Evolutionary conservation across 164 flowering plant species (phyloP).

Genomic region (Chimonanthus praecox): DNA sequence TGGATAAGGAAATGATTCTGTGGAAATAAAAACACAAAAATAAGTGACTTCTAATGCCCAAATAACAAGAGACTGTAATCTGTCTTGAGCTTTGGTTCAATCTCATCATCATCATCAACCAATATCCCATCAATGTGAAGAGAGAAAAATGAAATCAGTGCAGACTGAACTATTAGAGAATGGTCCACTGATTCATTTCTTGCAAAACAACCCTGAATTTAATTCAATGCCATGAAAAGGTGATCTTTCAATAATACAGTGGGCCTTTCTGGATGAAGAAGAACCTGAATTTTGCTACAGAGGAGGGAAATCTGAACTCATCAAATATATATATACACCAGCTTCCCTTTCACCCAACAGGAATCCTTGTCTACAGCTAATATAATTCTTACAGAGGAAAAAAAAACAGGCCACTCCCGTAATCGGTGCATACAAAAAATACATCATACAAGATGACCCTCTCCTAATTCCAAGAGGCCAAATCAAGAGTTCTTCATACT

Average conservation of each 20-base stretch:
- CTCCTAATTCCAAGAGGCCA: conserved; percentile 6
- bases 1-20: too few relatives aligned
- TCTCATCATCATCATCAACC: too few relatives aligned
- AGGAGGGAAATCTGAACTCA: background rate
- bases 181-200: too few relatives aligned
- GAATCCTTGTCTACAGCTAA: background rate
- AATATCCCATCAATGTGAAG: too few relatives aligned
- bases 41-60: too few relatives aligned
- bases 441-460: conserved; percentile 1
- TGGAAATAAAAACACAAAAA: too few relatives aligned
- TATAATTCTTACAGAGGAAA: background rate
- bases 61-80: too few relatives aligned
- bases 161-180: too few relatives aligned
- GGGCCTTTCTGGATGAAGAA: background rate
- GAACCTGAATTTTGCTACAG: background rate
- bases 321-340: background rate
- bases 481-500: conserved; percentile 3
- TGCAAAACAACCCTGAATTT: background rate
- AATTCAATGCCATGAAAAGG: background rate
- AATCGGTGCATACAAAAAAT: conserved; percentile 19
- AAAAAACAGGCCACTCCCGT: background rate
- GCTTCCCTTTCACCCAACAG: background rate
- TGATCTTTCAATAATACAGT: background rate
- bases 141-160: too few relatives aligned
- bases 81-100: too few relatives aligned